These are phyloP conservation scores for Sporothrix curviconia DNA, from an alignment of 2,329 filamentous ascomycete genomes.

Conservation along the genomic window DNA sequence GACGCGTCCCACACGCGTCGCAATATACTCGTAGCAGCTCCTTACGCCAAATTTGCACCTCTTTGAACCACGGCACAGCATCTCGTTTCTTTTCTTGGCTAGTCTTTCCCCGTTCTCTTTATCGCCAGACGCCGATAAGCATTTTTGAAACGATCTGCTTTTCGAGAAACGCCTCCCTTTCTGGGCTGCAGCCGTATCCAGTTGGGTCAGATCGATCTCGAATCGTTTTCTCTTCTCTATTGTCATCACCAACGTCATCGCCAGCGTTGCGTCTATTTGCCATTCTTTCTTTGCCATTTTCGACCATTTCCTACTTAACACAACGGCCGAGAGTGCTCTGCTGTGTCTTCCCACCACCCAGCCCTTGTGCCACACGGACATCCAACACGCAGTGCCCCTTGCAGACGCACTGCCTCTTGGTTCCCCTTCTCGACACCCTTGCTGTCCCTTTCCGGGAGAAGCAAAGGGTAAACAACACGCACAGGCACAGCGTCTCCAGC, in stretches of 20 bases:
- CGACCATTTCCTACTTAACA: background rate
- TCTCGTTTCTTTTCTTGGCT: slow-evolving; percentile 6
- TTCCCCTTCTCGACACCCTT: background rate
- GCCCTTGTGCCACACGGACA: slow-evolving; percentile 1
- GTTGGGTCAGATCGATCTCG: background rate
- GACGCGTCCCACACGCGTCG: slow-evolving; percentile 9
- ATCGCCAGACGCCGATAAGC: slow-evolving; percentile 7
- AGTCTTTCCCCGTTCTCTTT: slow-evolving; percentile 5
- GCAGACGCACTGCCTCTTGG: background rate
- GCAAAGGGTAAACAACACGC: slow-evolving; percentile 13
- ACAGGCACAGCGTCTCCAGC: background rate
- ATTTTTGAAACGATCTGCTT: slow-evolving; percentile 3
- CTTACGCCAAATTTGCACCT: background rate
- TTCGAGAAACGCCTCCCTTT: background rate
- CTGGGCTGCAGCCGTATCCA: background rate
- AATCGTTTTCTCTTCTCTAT: background rate
- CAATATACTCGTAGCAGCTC: background rate
- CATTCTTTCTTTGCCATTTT: background rate
- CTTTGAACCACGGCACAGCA: background rate
- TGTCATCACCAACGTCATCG: slow-evolving; percentile 2
- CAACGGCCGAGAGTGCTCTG: background rate
- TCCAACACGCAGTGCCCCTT: background rate
- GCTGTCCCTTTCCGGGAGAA: background rate
- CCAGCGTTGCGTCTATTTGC: too few relatives aligned
- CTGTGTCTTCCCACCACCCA: background rate